Evolutionary conservation across 2,329 filamentous ascomycete species (phyloP).

Genomic region (Trichoderma atroviride): DNA sequence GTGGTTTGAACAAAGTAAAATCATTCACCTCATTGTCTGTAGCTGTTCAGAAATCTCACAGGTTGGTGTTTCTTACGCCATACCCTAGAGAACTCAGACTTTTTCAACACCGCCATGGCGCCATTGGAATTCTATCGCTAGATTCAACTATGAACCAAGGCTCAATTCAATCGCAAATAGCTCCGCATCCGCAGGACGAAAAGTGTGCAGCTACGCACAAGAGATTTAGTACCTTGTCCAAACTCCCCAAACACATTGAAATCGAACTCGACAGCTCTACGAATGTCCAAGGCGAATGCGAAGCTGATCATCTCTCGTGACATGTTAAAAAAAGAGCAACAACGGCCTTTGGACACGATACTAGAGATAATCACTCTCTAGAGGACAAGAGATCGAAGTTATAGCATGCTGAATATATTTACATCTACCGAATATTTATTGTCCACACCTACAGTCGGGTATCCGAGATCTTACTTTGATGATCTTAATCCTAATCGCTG

Average conservation of each 20-base stretch:
- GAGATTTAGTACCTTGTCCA: background rate
- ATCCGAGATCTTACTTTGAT: too few species aligned
- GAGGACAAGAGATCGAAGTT: background rate
- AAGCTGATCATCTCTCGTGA: too few species aligned
- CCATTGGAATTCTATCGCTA: background rate
- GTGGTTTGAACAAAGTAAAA: background rate
- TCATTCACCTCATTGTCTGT: background rate
- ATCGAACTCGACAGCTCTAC: background rate
- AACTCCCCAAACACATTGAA: background rate
- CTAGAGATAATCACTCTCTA: background rate
- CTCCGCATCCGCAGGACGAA: background rate
- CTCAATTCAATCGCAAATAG: background rate
- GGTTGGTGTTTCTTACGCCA: background rate
- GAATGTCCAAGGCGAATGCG: too few species aligned
- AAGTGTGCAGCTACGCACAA: background rate
- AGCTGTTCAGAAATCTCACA: background rate
- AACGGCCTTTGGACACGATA: too few species aligned
- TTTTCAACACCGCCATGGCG: background rate
- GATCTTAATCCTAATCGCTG: background rate
- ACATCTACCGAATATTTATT: background rate
- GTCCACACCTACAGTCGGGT: background rate
- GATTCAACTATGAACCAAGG: background rate
- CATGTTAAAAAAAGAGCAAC: too few species aligned
- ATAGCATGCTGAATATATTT: background rate
- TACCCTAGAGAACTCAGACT: background rate